These are phyloP conservation scores for Phytophthora chlamydospora DNA, from an alignment of 352 stramenopile species.

Conservation along the genomic window DNA sequence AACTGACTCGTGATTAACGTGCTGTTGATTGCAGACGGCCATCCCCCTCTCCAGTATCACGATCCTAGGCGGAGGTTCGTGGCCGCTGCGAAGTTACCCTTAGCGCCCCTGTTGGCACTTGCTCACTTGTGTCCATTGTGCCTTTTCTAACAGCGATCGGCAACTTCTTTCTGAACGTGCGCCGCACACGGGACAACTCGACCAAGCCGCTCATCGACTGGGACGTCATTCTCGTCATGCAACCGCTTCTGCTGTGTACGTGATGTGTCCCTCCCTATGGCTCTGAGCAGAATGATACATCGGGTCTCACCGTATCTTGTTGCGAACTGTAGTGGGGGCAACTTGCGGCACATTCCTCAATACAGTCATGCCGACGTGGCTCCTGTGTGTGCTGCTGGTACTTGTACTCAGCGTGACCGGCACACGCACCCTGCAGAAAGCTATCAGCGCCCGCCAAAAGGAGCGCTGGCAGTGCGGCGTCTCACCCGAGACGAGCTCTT, in stretches of 20 bases:
- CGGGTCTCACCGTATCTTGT: slow-evolving; percentile 10
- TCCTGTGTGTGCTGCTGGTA: slow-evolving; percentile 91
- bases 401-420: slow-evolving; percentile 89
- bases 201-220: slow-evolving; percentile 95
- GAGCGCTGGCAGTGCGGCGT: slow-evolving; percentile 72
- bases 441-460: slow-evolving; percentile 84
- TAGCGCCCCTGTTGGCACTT: neutral
- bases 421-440: slow-evolving; percentile 90
- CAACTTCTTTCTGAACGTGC: slow-evolving; percentile 93
- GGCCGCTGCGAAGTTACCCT: neutral
- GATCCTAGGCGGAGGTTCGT: slow-evolving; percentile 89
- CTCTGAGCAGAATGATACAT: slow-evolving; percentile 1
- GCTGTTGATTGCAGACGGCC: slow-evolving; percentile 54
- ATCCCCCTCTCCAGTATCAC: slow-evolving; percentile 97
- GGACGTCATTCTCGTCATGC: slow-evolving; percentile 97
- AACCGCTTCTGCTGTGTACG: slow-evolving; percentile 88
- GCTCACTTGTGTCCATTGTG: neutral
- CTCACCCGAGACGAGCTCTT: slow-evolving; percentile 20
- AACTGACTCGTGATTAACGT: neutral
- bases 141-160: slow-evolving; percentile 64
- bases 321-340: slow-evolving; percentile 49
- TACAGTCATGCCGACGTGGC: slow-evolving; percentile 87
- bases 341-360: slow-evolving; percentile 92
- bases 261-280: slow-evolving; percentile 1
- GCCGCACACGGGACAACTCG: slow-evolving; percentile 88